These are phyloP conservation scores for Abrus pulchellus DNA, from an alignment of 306 rosid species.

Conservation along the genomic window DNA sequence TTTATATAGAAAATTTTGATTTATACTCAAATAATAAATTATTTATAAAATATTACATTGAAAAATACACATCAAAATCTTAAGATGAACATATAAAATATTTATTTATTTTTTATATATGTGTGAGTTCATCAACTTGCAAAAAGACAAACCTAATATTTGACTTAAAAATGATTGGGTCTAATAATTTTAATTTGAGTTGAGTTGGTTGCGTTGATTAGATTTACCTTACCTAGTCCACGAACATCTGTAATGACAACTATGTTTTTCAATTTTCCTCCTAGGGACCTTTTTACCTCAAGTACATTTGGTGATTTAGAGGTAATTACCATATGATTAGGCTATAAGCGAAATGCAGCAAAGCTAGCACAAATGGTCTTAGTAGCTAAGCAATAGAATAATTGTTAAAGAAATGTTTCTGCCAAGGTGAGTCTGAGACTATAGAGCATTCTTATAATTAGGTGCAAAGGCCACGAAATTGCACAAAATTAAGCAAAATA, in stretches of 20 bases:
- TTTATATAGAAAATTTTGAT: no score
- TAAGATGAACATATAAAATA: no score
- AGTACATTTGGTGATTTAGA: slow-evolving; percentile 13
- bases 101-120: no score
- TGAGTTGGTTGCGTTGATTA: no score
- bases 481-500: slow-evolving; percentile 9
- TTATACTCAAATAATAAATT: no score
- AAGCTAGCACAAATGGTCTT: background rate
- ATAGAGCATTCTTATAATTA: background rate
- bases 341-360: background rate
- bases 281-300: background rate
- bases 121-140: no score
- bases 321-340: background rate
- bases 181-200: no score
- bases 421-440: slow-evolving; percentile 7
- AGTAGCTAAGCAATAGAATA: slow-evolving; percentile 1
- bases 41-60: no score
- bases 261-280: background rate
- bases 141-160: no score
- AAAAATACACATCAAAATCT: no score
- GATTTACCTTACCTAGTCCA: no score
- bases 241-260: background rate
- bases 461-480: slow-evolving; percentile 33
- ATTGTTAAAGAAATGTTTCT: background rate
- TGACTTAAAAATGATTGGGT: no score